phyloP scores from a whole-genome alignment of 768 basidiomycete species.

The Hemileccinum impolitum region DNA sequence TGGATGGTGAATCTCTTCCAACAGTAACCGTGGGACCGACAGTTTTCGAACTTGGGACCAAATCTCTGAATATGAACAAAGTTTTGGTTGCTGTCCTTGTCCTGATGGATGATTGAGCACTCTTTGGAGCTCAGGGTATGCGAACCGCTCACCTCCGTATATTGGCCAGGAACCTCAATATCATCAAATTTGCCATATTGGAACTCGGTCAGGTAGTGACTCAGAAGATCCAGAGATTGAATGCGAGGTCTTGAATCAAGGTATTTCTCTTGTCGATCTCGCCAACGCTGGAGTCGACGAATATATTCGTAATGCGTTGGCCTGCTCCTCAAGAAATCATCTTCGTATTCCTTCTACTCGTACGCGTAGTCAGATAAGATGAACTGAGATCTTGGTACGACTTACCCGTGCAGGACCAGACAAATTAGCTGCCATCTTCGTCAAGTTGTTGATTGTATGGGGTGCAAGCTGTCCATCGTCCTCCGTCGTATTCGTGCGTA shows the following conservation, averaged over 20 bases:
- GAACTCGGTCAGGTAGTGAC: conserved; percentile 95
- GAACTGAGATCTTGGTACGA: neutral
- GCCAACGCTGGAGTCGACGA: conserved; percentile 85
- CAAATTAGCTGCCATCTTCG: conserved; percentile 60
- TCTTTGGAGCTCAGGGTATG: neutral
- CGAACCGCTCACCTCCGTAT: conserved; percentile 71
- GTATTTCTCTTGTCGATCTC: conserved; percentile 81
- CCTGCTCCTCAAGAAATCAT: conserved; percentile 81
- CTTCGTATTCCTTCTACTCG: conserved; percentile 79
- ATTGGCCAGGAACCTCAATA: conserved; percentile 98
- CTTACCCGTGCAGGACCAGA: conserved; percentile 56
- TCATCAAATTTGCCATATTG: conserved; percentile 97
- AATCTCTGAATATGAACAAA: conserved; percentile 92
- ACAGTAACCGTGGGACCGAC: conserved; percentile 78
- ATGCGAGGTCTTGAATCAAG: conserved; percentile 80
- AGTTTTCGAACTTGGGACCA: conserved; percentile 85
- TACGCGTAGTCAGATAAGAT: conserved; percentile 1
- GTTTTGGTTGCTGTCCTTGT: conserved; percentile 90
- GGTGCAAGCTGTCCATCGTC: conserved; percentile 64
- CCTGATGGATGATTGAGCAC: conserved; percentile 45
- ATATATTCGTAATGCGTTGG: conserved; percentile 86
- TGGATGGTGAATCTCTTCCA: conserved; percentile 90
- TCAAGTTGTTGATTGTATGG: conserved; percentile 53
- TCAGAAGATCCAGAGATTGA: conserved; percentile 81
- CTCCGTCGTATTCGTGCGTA: conserved; percentile 60